Conservation (phyloP, 2,329 filamentous ascomycete genomes). For the Rutstroemia sp. region DNA sequence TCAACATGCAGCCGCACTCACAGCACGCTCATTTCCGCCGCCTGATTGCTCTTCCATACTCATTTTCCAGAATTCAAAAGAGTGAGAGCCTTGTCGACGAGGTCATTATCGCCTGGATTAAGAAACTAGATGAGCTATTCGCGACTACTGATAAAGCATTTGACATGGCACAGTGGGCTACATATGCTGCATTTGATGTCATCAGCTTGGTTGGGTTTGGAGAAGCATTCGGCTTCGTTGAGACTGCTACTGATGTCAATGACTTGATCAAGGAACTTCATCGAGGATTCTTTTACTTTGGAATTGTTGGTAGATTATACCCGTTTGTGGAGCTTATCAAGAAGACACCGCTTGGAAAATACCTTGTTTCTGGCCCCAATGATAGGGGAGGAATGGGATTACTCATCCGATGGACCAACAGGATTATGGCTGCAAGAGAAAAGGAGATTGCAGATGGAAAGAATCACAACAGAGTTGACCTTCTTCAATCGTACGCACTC, state of each 20-base stretch:
- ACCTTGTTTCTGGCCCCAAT: conserved; percentile 44
- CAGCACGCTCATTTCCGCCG: conserved; percentile 46
- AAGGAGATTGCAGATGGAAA: conserved; percentile 40
- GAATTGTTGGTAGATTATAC: conserved; percentile 39
- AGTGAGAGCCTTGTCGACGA: conserved; percentile 50
- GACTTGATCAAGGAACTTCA: conserved; percentile 48
- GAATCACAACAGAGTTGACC: conserved; percentile 38
- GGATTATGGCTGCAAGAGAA: conserved; percentile 41
- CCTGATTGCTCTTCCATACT: conserved; percentile 44
- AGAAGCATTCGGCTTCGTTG: conserved; percentile 47
- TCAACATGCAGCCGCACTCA: conserved; percentile 48
- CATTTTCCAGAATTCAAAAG: conserved; percentile 48
- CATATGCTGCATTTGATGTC: conserved; percentile 44
- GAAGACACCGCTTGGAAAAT: conserved; percentile 43
- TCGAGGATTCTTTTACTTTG: conserved; percentile 30
- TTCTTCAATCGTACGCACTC: conserved; percentile 41
- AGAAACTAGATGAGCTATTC: conserved; percentile 40
- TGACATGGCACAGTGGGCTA: conserved; percentile 49
- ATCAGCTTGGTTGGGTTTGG: conserved; percentile 50
- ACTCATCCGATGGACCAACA: conserved; percentile 50
- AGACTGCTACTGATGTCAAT: conserved; percentile 42
- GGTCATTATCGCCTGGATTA: conserved; percentile 43
- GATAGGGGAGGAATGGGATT: conserved; percentile 47
- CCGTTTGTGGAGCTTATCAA: conserved; percentile 49
- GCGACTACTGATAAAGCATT: conserved; percentile 37